These are phyloP conservation scores for Clavispora phyllophila DNA, from an alignment of 805 yeast genomes.

Conservation along the genomic window DNA sequence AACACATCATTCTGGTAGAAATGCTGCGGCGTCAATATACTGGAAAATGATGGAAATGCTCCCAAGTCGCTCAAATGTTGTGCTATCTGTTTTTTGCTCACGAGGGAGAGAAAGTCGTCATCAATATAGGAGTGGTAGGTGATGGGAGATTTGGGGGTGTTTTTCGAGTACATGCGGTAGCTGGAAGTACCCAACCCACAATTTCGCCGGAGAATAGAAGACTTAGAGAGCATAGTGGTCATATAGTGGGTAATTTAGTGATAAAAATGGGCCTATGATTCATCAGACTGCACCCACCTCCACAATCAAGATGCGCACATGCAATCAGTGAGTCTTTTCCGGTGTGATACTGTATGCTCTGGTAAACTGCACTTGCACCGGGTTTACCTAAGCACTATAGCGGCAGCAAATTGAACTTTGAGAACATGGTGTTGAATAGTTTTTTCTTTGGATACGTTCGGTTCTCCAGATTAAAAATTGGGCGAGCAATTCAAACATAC, in stretches of 20 bases:
- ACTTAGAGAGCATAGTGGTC: not conserved
- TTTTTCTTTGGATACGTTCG: no score
- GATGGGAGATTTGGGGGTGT: constrained; percentile 8
- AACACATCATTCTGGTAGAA: constrained; percentile 79
- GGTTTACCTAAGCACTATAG: no score
- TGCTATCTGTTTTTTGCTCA: constrained; percentile 25
- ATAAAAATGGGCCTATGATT: not conserved
- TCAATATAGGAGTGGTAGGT: constrained; percentile 28
- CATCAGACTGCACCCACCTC: not conserved
- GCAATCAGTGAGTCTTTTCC: not conserved
- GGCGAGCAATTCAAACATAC: no score
- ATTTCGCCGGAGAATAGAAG: not conserved
- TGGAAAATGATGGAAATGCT: constrained; percentile 38
- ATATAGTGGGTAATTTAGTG: not conserved
- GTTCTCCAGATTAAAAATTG: no score
- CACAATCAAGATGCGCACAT: not conserved
- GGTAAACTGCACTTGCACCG: not conserved
- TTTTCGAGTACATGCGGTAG: not conserved
- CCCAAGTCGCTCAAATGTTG: constrained; percentile 32
- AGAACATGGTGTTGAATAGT: no score
- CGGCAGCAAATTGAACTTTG: no score
- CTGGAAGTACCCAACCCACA: not conserved
- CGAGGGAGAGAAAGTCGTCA: constrained; percentile 30
- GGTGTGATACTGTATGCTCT: no score
- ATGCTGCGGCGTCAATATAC: constrained; percentile 56